Percentiles rank a stretch among this genome's conserved stretches.
Evolutionary conservation across 75 land plant species (phyloP).

Genomic region (Adiantum capillusveneris): DNA sequence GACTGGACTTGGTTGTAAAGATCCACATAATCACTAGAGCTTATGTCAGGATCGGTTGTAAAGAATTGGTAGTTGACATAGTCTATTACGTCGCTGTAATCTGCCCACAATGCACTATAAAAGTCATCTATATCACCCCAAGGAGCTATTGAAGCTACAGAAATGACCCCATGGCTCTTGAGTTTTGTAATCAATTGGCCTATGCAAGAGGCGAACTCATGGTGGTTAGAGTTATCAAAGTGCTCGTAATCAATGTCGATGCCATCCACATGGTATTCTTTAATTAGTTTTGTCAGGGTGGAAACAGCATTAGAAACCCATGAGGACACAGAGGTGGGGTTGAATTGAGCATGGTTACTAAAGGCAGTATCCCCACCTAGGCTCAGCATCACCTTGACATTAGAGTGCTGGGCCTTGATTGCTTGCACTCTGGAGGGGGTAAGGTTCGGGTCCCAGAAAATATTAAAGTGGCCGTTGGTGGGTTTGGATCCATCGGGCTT

Average conservation of each 20-base stretch:
- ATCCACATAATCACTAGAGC: slow-evolving; percentile 18
- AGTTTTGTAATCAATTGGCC: slow-evolving; percentile 15
- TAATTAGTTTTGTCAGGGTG: slow-evolving; percentile 11
- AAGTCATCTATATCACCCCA: slow-evolving; percentile 5
- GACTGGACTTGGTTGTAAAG: slow-evolving; percentile 15
- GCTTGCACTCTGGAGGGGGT: not conserved
- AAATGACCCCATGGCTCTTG: slow-evolving; percentile 5
- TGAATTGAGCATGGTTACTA: slow-evolving; percentile 13
- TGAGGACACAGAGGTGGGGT: slow-evolving; percentile 18
- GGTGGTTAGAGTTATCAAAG: not conserved
- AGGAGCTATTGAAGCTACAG: slow-evolving; percentile 21
- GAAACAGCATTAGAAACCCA: slow-evolving; percentile 32
- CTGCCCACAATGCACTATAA: slow-evolving; percentile 16
- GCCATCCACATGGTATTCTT: slow-evolving; percentile 17
- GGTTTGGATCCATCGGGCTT: slow-evolving; percentile 2
- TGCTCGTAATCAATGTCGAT: slow-evolving; percentile 33
- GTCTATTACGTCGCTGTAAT: slow-evolving; percentile 16
- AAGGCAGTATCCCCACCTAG: slow-evolving; percentile 27
- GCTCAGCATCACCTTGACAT: slow-evolving; percentile 37
- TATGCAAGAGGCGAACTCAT: slow-evolving; percentile 11
- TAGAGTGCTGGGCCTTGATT: slow-evolving; percentile 9
- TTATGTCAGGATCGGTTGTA: slow-evolving; percentile 13
- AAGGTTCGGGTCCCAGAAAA: slow-evolving; percentile 52
- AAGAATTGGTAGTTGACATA: slow-evolving; percentile 19
- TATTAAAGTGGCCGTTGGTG: slow-evolving; percentile 33